Evolutionary conservation across 1,284 basidiomycete species (phyloP), one percentile per base, ranked within the genome.

Genomic region (Apiotrichum mycotoxinovorans): DNA sequence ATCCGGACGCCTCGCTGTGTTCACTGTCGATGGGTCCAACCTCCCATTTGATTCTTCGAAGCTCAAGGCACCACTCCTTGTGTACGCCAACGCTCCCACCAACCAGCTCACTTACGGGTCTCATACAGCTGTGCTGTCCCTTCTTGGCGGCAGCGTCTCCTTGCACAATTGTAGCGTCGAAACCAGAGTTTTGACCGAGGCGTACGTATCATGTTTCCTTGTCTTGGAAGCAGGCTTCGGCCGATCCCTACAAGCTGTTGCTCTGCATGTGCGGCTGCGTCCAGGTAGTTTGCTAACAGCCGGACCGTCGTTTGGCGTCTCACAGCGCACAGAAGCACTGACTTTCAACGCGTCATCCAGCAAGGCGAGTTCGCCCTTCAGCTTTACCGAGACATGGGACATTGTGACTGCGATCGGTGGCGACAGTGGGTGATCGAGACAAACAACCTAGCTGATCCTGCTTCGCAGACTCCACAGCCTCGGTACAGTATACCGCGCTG

Each of bases 1-100:
- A n/a, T 14, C 18, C 14, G 0, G 54, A 38, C 26, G n/a, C 30
- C 22, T 8, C 1, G 3, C 18, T 56, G 27, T 44, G 14, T 23
- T 56, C 10, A 52, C 49, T 2, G 43, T 51, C n/a, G 55, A 56
- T 17, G 55, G 55, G 18, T 37, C 12, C 15, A 56, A 52, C 23
- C 12, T 14, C 25, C 40, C 40, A 20, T 47, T 27, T 18, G 30
- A 7, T 7, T 50, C 55, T 0, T 27, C 26, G 9, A 12, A 14
- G n/a, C 11, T 27, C 25, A 25, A 35, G 9, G 17, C 27, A 4
- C 35, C 47, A 4, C 35, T 48, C 12, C 34, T 55, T 14, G 47
- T 41, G 2, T 49, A 25, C 25, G 27, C 27, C 1, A 20, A 41
- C 20, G n/a, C 7, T 12, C 30, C 30, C 30, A 30, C 30, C 30